These are phyloP conservation scores for Paramarasmius palmivorus DNA, from an alignment of 1,284 basidiomycete species.

Conservation along the genomic window DNA sequence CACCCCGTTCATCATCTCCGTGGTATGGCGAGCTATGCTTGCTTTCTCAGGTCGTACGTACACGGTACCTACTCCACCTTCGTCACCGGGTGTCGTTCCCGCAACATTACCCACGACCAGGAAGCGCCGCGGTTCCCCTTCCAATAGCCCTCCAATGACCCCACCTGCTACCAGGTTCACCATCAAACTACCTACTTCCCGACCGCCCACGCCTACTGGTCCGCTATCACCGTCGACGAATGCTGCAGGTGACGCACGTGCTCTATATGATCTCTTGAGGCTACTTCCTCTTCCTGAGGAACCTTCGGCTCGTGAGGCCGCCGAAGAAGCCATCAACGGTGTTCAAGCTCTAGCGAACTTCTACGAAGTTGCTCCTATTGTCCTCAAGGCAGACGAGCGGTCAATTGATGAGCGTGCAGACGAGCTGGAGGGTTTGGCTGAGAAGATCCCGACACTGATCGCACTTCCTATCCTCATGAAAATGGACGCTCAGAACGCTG, in stretches of 20 bases:
- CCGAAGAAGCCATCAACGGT: conserved; percentile 72
- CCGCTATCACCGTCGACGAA: conserved; percentile 40
- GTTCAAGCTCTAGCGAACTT: conserved; percentile 56
- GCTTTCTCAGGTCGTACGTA: conserved; percentile 63
- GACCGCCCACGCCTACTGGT: conserved; percentile 61
- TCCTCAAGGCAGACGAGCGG: conserved; percentile 25
- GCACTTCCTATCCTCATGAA: conserved; percentile 67
- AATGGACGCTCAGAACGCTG: conserved; percentile 26
- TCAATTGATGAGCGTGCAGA: conserved; percentile 29
- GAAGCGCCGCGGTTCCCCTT: conserved; percentile 41
- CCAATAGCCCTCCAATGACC: conserved; percentile 54
- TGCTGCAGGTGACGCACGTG: conserved; percentile 56
- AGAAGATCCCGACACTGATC: conserved; percentile 67
- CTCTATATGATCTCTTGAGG: conserved; percentile 57
- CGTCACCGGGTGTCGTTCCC: conserved; percentile 40
- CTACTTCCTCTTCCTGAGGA: conserved; percentile 61
- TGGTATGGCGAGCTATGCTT: conserved; percentile 72
- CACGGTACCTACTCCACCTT: conserved; percentile 38
- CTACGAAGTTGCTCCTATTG: conserved; percentile 48
- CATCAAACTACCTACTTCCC: conserved; percentile 67
- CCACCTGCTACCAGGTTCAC: conserved; percentile 62
- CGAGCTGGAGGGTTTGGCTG: conserved; percentile 52
- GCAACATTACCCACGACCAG: conserved; percentile 27
- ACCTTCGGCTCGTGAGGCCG: conserved; percentile 69
- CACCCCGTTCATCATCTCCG: conserved; percentile 68